Base-by-base conservation (phyloP, 2,329 filamentous ascomycete genomes). In the Tolypocladium nubicola region DNA sequence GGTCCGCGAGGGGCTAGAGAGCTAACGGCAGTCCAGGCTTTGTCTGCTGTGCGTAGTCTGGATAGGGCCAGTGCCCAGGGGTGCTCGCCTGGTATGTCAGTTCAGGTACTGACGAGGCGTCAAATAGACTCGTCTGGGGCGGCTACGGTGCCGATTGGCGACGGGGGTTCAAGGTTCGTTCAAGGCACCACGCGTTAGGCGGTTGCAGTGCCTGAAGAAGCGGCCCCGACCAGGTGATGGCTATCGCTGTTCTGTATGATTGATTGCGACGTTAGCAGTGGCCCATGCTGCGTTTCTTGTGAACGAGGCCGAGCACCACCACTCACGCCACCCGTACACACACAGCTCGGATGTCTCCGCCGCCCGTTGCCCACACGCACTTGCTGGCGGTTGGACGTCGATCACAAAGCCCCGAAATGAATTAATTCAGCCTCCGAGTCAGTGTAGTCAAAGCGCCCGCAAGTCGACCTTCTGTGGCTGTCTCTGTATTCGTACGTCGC, bases 381-480 rank as follows among this genome's bases (percentile, higher is more conserved):
- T 16, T 50, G 16, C 16, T 49, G 3, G 50, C 50, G 52, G 8
- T 19, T 40, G 52, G 52, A 23, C 52, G 52, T 33, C 52, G 52
- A 54, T 54, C 52, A 8, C 52, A 40, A 38, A 53, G 52, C 21
- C 52, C n/a, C 52, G 38, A 54, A 54, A 54, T 43, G 52, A 39
- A 23, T 30, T 40, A 53, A 40, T 40, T 41, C 52, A 41, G 52
- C 52, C 52, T 40, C 26, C 37, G 52, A 54, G 52, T 54, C 52
- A 54, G 39, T 43, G 52, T 26, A 43, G 52, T 54, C 52, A 33
- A 54, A 54, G 52, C 52, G 52, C 9, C 14, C 16, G 39, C 43
- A 30, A 26, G 23, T 16, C 16, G 39, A 19, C 5, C 16, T 26
- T 14, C 16, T 43, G 38, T 39, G 38, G 52, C 38, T n/a, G 38